Evolutionary conservation across 495 filamentous ascomycete species (phyloP).

Genomic region (Penicillium lagena): DNA sequence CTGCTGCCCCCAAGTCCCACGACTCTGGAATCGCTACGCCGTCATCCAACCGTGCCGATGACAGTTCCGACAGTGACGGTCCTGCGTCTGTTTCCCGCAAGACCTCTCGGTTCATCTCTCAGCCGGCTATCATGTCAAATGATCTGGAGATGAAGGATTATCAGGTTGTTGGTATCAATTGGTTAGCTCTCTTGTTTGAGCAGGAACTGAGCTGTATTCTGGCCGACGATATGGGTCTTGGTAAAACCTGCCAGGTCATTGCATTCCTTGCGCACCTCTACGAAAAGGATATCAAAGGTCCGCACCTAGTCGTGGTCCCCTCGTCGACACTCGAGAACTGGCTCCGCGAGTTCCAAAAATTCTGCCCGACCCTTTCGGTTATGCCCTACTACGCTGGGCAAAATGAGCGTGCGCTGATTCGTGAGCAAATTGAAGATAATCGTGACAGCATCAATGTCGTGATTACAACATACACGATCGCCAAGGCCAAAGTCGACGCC

Average conservation of each 20-base stretch:
- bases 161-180: constrained; percentile 91
- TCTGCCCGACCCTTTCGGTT: constrained; percentile 69
- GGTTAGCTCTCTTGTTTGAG: constrained; percentile 75
- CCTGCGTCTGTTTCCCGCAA: constrained; percentile 32
- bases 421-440: constrained; percentile 56
- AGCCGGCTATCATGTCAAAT: constrained; percentile 68
- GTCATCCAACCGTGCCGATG: constrained; percentile 40
- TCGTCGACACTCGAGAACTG: constrained; percentile 93
- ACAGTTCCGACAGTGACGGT: constrained; percentile 37
- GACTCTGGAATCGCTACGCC: constrained; percentile 77
- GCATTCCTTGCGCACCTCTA: constrained; percentile 80
- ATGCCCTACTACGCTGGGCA: constrained; percentile 75
- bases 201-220: constrained; percentile 79
- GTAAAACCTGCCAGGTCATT: constrained; percentile 96
- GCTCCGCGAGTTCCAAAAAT: constrained; percentile 82
- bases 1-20: constrained; percentile 24
- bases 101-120: constrained; percentile 47
- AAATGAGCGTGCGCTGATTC: constrained; percentile 56
- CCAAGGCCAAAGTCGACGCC: constrained; percentile 56
- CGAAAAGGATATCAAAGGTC: constrained; percentile 59
- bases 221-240: constrained; percentile 96
- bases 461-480: constrained; percentile 83
- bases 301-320: constrained; percentile 85
- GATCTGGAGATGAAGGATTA: constrained; percentile 79
- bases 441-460: constrained; percentile 70